Percentiles rank a stretch among this genome's conserved stretches.
These are phyloP conservation scores for Vickermania ingenoplastis DNA, from an alignment of 208 protist genomes.

Conservation along the genomic window DNA sequence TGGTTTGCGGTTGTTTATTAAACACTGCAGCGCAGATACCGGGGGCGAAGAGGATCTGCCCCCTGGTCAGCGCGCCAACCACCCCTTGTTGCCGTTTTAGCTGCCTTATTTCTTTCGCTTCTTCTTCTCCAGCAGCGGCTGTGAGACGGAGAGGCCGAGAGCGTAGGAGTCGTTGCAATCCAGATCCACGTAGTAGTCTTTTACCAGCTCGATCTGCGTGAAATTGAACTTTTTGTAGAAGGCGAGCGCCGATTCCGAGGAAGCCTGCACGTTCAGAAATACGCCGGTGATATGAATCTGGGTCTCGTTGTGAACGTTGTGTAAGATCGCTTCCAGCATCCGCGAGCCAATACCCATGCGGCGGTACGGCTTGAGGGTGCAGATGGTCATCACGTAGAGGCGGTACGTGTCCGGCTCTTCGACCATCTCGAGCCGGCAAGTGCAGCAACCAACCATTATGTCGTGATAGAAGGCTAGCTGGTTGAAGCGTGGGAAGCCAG, in stretches of 20 bases:
- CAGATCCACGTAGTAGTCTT: constrained; percentile 77
- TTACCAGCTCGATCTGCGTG: constrained; percentile 34
- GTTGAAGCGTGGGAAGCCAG: constrained; percentile 53
- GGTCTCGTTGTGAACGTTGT: constrained; percentile 38
- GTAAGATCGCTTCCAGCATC: constrained; percentile 51
- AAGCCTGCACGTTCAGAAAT: constrained; percentile 80
- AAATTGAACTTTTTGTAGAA: constrained; percentile 86
- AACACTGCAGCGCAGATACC: too few relatives aligned
- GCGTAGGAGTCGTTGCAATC: constrained; percentile 65
- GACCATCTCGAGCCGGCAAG: constrained; percentile 74
- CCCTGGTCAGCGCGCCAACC: too few relatives aligned
- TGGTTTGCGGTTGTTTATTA: too few relatives aligned
- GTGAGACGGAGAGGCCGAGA: constrained; percentile 42
- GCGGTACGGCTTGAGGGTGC: constrained; percentile 87
- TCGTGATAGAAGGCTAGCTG: constrained; percentile 84
- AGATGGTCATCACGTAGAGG: constrained; percentile 93
- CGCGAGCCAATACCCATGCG: constrained; percentile 72
- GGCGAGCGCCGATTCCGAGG: constrained; percentile 41
- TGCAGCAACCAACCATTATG: constrained; percentile 86
- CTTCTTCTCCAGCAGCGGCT: constrained; percentile 20
- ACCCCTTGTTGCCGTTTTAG: too few relatives aligned
- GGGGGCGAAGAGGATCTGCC: too few relatives aligned
- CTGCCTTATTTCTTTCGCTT: constrained; percentile 12
- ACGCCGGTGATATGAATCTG: constrained; percentile 39
- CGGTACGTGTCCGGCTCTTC: constrained; percentile 31